Percentiles rank a stretch among this genome's conserved stretches.
These are phyloP conservation scores for Phytophthora citricola DNA, from an alignment of 352 stramenopile genomes.

Conservation along the genomic window DNA sequence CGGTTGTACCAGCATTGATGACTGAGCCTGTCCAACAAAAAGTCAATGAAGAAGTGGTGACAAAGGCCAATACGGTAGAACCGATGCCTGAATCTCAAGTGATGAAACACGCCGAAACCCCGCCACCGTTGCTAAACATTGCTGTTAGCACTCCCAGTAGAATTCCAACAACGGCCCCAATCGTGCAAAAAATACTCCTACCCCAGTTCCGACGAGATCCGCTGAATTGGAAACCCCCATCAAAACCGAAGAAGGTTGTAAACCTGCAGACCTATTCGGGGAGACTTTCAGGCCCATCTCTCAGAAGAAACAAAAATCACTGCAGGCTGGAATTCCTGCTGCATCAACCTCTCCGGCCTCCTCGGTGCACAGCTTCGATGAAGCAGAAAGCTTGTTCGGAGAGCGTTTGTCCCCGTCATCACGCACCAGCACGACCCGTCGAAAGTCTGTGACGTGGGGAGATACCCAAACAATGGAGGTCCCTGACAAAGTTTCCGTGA, in stretches of 20 bases:
- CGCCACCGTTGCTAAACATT: constrained; percentile 10
- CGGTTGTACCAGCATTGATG: neutral
- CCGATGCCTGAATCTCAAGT: constrained; percentile 26
- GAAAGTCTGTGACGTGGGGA: constrained; percentile 44
- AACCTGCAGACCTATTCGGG: constrained; percentile 31
- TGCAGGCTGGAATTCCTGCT: neutral
- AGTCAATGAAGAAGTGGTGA: neutral
- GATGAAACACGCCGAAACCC: neutral
- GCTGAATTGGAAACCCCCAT: constrained; percentile 11
- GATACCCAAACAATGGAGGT: constrained; percentile 20
- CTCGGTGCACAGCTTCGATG: constrained; percentile 39
- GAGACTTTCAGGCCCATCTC: constrained; percentile 14
- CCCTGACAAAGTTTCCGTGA: neutral
- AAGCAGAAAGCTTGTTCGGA: constrained; percentile 63
- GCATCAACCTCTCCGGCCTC: constrained; percentile 13
- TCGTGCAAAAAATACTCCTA: neutral
- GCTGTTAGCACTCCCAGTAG: constrained; percentile 2
- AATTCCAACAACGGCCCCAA: neutral
- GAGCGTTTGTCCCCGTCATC: constrained; percentile 38
- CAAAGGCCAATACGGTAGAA: constrained; percentile 5
- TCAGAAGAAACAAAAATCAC: constrained; percentile 1
- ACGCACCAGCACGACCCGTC: constrained; percentile 5
- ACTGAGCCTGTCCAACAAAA: neutral
- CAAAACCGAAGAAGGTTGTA: constrained; percentile 24
- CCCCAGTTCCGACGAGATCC: constrained; percentile 2